Evolutionary conservation across 1,284 basidiomycete genomes (phyloP), one percentile per base, ranked within the genome.

Genomic region (Omphalotus olearius): DNA sequence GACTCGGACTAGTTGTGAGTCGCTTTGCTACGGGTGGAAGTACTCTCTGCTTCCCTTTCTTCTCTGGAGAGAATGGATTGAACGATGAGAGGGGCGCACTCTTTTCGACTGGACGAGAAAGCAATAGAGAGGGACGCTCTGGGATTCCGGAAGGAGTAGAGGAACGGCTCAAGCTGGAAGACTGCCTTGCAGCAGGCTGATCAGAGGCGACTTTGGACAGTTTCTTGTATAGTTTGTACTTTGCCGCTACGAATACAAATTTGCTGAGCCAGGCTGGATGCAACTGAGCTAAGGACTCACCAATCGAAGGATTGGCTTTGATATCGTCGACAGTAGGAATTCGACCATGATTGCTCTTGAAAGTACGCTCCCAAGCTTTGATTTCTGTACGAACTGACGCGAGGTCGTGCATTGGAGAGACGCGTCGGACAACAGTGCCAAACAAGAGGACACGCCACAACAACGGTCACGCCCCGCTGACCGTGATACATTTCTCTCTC

Each of bases 141-240:
- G 59, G 63, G 64, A 67, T 60, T 50, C 53, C 37, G 35, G 64
- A 63, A 47, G 62, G 64, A n/a, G 71, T 65, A 20, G 61, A 61
- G 38, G 62, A 60, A 3, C 44, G 30, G 26, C 17, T 43, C 36
- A 54, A 52, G 45, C 18, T 49, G 33, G 45, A 39, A 48, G 41
- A 5, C 7, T 20, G 11, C 20, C 17, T 45, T 16, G 47, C 23
- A 54, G 36, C 18, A 44, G 53, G 13, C 35, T 49, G 52, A 6
- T 18, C 23, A 60, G 40, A 23, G 37, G 67, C 57, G 25, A 68
- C 64, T 63, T 88, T 93, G 46, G 77, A 78, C 23, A 92, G 75
- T 53, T 79, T 82, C 71, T 91, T 91, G 74, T 93, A 92, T 35
- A 83, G 75, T 60, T 80, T 88, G 71, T 93, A 93, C 66, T 88